phyloP scores from a whole-genome alignment of 2,329 filamentous ascomycete species.

The Chaetomiaceae sp. region DNA sequence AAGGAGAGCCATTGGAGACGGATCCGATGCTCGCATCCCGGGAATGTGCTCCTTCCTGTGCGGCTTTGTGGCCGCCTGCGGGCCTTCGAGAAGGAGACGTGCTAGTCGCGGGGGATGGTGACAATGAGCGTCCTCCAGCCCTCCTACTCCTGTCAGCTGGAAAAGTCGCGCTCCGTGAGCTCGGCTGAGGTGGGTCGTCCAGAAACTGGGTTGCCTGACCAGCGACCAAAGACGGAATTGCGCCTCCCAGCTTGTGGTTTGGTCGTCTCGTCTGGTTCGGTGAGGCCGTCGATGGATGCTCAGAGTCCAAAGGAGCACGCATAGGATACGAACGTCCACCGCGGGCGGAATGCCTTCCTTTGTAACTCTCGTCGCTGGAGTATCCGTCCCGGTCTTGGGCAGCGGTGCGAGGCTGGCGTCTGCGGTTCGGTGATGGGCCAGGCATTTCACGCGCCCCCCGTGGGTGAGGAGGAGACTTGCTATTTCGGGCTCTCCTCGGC shows the following conservation, averaged over 20 bases:
- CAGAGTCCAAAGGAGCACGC: constrained; percentile 14
- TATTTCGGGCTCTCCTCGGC: constrained; percentile 29
- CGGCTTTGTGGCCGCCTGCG: constrained; percentile 1
- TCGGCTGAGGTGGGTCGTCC: constrained; percentile 15
- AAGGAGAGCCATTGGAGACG: constrained; percentile 20
- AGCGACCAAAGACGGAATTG: constrained; percentile 31
- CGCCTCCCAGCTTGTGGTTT: constrained; percentile 34
- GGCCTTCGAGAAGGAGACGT: constrained; percentile 28
- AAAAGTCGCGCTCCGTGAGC: constrained; percentile 24
- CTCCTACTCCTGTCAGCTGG: constrained; percentile 19
- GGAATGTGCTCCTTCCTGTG: constrained; percentile 23
- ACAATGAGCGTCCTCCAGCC: constrained; percentile 23
- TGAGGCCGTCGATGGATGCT: constrained; percentile 18
- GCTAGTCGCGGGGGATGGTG: constrained; percentile 29
- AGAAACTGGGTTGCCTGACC: constrained; percentile 19
- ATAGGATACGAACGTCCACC: constrained; percentile 13
- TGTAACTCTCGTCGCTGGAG: constrained; percentile 38
- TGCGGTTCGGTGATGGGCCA: constrained; percentile 28
- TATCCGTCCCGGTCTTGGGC: constrained; percentile 33
- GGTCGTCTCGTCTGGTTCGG: constrained; percentile 25
- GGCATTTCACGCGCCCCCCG: constrained; percentile 24
- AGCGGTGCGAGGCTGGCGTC: constrained; percentile 23
- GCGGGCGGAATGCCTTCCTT: constrained; percentile 28
- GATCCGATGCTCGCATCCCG: constrained; percentile 29
- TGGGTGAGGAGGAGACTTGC: constrained; percentile 30